Conservation (phyloP, 2,329 filamentous ascomycete species). For the Colletotrichum trifolii region DNA sequence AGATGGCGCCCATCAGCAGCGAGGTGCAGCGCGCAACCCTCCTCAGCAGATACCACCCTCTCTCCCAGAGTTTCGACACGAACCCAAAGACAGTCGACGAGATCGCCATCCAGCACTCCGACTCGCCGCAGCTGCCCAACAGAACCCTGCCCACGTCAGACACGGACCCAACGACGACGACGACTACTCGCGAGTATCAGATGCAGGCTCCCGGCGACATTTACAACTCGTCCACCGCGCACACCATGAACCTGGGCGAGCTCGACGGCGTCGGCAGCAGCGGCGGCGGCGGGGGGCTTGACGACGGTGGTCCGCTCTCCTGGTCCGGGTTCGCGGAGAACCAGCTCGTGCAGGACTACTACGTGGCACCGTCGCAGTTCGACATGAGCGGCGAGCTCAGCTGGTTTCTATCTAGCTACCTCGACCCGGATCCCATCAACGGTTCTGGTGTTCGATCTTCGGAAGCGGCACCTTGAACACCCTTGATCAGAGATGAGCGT, state of each 20-base stretch:
- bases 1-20: constrained; percentile 18
- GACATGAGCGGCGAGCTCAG: constrained; percentile 28
- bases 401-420: constrained; percentile 26
- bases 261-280: not conserved
- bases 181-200: not conserved
- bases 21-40: constrained; percentile 17
- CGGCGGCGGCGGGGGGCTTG: no score
- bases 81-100: constrained; percentile 23
- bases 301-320: constrained; percentile 9
- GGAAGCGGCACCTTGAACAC: not conserved
- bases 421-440: constrained; percentile 10
- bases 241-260: not conserved
- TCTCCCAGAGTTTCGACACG: constrained; percentile 22
- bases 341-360: constrained; percentile 22
- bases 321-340: constrained; percentile 25
- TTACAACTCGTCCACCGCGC: constrained; percentile 3
- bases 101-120: constrained; percentile 20
- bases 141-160: not conserved
- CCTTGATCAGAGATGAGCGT: not conserved
- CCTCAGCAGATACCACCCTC: constrained; percentile 23
- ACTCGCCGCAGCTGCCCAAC: constrained; percentile 1
- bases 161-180: not conserved
- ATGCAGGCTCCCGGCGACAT: constrained; percentile 17
- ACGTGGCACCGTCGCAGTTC: constrained; percentile 24
- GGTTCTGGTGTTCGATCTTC: not conserved